These are phyloP conservation scores for Circinella umbellata DNA, from an alignment of 371 early-diverging fungal genomes.

Conservation along the genomic window DNA sequence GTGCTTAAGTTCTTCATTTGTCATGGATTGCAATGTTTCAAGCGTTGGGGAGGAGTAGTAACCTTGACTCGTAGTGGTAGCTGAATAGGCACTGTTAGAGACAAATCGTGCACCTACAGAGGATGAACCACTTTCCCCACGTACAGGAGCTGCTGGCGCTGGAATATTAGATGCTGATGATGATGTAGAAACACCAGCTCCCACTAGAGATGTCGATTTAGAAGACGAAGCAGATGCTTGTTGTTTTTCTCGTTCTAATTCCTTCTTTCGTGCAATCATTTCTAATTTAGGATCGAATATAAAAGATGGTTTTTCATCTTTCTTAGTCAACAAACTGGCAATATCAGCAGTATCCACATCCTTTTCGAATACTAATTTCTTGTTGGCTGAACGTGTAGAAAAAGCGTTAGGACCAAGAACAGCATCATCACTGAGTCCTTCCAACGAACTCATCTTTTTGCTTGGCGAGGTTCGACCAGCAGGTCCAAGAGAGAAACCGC, in stretches of 20 bases:
- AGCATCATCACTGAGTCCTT: conserved; percentile 68
- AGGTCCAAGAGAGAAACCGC: conserved; percentile 56
- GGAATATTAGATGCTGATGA: not conserved
- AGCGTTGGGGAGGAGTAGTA: conserved; percentile 45
- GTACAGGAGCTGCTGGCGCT: too few species aligned
- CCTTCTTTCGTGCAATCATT: conserved; percentile 8
- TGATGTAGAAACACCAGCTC: not conserved
- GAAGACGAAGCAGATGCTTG: not conserved
- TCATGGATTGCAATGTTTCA: conserved; percentile 52
- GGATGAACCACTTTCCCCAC: too few species aligned
- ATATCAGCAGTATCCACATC: conserved; percentile 26
- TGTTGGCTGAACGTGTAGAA: conserved; percentile 74
- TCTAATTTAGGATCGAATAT: conserved; percentile 40
- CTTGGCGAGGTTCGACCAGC: conserved; percentile 18
- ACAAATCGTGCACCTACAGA: not conserved
- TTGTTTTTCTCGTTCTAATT: not conserved
- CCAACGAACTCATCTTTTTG: conserved; percentile 35
- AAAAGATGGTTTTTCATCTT: conserved; percentile 24
- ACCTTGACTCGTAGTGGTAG: conserved; percentile 27
- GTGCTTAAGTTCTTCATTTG: conserved; percentile 68
- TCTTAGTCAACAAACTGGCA: conserved; percentile 34
- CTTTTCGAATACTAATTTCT: conserved; percentile 67
- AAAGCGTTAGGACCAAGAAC: conserved; percentile 72
- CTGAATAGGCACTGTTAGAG: conserved; percentile 9
- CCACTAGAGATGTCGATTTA: not conserved